Conservation (phyloP, 768 basidiomycete genomes). For the Suillus luteus region DNA sequence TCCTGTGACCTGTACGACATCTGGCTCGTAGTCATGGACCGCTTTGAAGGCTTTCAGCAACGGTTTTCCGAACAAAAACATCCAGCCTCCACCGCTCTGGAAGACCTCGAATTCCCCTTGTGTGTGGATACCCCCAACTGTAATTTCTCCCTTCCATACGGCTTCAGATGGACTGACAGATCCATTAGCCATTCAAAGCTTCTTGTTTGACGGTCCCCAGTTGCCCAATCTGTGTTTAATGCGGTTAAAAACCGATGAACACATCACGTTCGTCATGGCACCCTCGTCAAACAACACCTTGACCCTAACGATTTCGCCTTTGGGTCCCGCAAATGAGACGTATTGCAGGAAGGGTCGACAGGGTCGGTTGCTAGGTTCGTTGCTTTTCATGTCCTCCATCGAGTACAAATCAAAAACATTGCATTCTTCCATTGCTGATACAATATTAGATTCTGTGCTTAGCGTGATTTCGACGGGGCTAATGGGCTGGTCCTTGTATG, state of each 20-base stretch:
- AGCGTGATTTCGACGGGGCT: too few species aligned
- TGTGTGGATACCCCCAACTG: neutral
- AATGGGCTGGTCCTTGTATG: too few species aligned
- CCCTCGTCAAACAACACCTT: too few species aligned
- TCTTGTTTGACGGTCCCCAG: conserved; percentile 16
- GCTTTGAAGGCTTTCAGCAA: conserved; percentile 25
- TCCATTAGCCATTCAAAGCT: conserved; percentile 37
- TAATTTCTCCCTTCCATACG: conserved; percentile 12
- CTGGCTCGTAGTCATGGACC: conserved; percentile 27
- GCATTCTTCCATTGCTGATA: too few species aligned
- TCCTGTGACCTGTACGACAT: conserved; percentile 1
- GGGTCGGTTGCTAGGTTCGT: too few species aligned
- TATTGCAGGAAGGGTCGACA: too few species aligned
- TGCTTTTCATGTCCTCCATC: too few species aligned
- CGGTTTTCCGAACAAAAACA: conserved; percentile 34
- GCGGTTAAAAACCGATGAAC: conserved; percentile 8
- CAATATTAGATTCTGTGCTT: too few species aligned
- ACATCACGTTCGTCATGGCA: conserved; percentile 14
- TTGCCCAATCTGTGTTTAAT: conserved; percentile 15
- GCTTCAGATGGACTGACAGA: conserved; percentile 11
- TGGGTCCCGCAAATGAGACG: too few species aligned
- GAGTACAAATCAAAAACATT: too few species aligned
- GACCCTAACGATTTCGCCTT: too few species aligned
- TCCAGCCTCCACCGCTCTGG: conserved; percentile 31
- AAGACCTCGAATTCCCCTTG: conserved; percentile 9